A percentile compares a stretch with the other conserved stretches of the same genome.
phyloP scores from a whole-genome alignment of 805 yeast genomes.

The Monosporozyma aerobia region DNA sequence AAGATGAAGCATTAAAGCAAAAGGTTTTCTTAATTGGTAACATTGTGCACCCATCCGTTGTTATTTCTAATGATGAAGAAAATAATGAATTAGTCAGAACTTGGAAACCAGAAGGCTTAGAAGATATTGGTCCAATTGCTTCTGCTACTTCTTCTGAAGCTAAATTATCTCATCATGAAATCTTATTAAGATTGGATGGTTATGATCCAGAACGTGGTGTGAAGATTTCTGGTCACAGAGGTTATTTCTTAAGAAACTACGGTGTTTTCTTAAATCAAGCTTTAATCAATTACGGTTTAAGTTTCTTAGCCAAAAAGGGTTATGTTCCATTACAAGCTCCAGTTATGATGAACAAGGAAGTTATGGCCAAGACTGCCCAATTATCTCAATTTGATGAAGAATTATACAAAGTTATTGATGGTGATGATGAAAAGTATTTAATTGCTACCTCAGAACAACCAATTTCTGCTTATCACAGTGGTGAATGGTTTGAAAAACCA shows the following conservation, averaged over 20 bases:
- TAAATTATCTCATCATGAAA: constrained; percentile 87
- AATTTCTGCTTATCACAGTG: constrained; percentile 92
- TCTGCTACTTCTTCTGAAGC: constrained; percentile 73
- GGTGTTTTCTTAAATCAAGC: constrained; percentile 99
- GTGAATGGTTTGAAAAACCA: constrained; percentile 98
- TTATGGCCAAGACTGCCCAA: constrained; percentile 99
- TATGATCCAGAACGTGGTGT: constrained; percentile 99
- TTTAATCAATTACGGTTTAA: constrained; percentile 88
- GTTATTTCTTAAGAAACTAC: constrained; percentile 86
- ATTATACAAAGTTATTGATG: constrained; percentile 91
- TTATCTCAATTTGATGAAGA: constrained; percentile 97
- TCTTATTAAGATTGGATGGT: constrained; percentile 87
- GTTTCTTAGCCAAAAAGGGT: constrained; percentile 66
- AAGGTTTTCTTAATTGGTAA: constrained; percentile 91
- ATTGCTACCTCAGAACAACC: constrained; percentile 99
- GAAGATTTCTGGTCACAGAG: constrained; percentile 96
- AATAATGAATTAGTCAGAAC: constrained; percentile 79
- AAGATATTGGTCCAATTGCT: constrained; percentile 53
- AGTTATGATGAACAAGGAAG: constrained; percentile 99
- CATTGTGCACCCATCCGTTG: constrained; percentile 87
- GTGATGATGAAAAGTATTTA: constrained; percentile 93
- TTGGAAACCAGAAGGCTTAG: constrained; percentile 74
- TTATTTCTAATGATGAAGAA: constrained; percentile 78
- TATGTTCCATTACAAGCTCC: constrained; percentile 95
- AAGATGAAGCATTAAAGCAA: constrained; percentile 61